Evolutionary conservation across 176 grass and related monocot species (phyloP).

Genomic region (Cenchrus purpureus): DNA sequence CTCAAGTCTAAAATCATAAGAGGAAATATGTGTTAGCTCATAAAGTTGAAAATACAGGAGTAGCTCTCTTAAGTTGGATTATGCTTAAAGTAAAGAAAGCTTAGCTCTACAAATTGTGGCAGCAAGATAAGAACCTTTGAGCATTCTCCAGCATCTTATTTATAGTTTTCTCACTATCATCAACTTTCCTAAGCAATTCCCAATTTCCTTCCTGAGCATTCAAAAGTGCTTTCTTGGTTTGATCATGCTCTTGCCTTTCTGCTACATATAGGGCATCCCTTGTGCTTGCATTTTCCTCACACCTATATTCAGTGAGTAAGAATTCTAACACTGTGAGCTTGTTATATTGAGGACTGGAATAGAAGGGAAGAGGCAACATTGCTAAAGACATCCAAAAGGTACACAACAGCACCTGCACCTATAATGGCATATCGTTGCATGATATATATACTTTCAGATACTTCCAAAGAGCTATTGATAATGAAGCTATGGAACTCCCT

Average conservation of each 20-base stretch:
- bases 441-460: neutral
- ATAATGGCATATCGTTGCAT: slow-evolving; percentile 25
- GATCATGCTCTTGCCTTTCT: slow-evolving; percentile 69
- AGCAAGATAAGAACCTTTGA: slow-evolving; percentile 51
- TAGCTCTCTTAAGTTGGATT: slow-evolving; percentile 17
- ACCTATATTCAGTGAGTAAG: slow-evolving; percentile 49
- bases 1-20: slow-evolving; percentile 64
- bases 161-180: slow-evolving; percentile 59
- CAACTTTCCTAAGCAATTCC: slow-evolving; percentile 61
- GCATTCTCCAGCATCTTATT: slow-evolving; percentile 64
- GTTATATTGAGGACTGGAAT: slow-evolving; percentile 10
- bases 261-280: slow-evolving; percentile 59
- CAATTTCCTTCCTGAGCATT: slow-evolving; percentile 57
- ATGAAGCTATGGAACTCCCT: slow-evolving; percentile 5
- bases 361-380: neutral
- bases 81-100: slow-evolving; percentile 29
- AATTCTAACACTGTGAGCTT: slow-evolving; percentile 12
- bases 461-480: slow-evolving; percentile 13
- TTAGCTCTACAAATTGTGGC: slow-evolving; percentile 25
- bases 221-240: slow-evolving; percentile 62
- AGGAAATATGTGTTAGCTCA: slow-evolving; percentile 37
- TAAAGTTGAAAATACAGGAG: slow-evolving; percentile 31
- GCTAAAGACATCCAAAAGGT: neutral
- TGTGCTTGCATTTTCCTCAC: slow-evolving; percentile 70
- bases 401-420: neutral